Evolutionary conservation across 2,329 filamentous ascomycete genomes (phyloP).

Genomic region (Trichoderma atroviride): DNA sequence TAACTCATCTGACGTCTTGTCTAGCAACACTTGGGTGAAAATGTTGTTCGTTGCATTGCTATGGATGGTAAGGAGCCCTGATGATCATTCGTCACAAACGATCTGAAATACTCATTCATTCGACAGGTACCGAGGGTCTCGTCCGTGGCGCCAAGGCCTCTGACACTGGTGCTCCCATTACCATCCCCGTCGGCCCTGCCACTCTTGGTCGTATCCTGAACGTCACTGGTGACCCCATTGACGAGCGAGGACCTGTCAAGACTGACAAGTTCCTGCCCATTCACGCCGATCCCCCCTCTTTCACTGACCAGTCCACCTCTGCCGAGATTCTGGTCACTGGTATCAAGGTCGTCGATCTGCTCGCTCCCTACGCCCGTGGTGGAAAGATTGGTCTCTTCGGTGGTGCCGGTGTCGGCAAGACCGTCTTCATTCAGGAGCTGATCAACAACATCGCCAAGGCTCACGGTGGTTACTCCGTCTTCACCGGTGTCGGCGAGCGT

Average conservation of each 20-base stretch:
- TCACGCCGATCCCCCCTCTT: conserved; percentile 89
- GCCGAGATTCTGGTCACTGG: conserved; percentile 97
- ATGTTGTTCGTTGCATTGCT: conserved; percentile 99
- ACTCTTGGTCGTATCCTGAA: conserved; percentile 99
- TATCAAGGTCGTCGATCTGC: conserved; percentile 99
- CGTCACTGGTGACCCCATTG: conserved; percentile 99
- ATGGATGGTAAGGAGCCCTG: conserved; percentile 72
- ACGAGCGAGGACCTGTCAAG: conserved; percentile 99
- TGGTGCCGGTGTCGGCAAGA: conserved; percentile 99
- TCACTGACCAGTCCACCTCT: conserved; percentile 92
- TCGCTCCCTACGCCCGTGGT: conserved; percentile 99
- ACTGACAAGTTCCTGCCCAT: conserved; percentile 83
- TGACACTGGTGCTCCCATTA: conserved; percentile 95
- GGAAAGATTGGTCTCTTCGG: conserved; percentile 99
- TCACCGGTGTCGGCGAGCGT: conserved; percentile 99
- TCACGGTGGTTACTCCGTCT: conserved; percentile 99
- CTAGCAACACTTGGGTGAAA: conserved; percentile 99
- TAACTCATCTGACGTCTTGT: conserved; percentile 42
- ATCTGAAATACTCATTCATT: no score
- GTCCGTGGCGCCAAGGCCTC: conserved; percentile 82
- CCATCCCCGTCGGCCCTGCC: conserved; percentile 88
- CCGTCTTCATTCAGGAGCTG: conserved; percentile 99
- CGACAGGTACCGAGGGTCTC: conserved; percentile 85
- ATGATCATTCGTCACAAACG: no score
- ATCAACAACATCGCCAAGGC: conserved; percentile 99